Evolutionary conservation across 345 rosid genomes (phyloP).

Genomic region (Aquilaria sinensis): DNA sequence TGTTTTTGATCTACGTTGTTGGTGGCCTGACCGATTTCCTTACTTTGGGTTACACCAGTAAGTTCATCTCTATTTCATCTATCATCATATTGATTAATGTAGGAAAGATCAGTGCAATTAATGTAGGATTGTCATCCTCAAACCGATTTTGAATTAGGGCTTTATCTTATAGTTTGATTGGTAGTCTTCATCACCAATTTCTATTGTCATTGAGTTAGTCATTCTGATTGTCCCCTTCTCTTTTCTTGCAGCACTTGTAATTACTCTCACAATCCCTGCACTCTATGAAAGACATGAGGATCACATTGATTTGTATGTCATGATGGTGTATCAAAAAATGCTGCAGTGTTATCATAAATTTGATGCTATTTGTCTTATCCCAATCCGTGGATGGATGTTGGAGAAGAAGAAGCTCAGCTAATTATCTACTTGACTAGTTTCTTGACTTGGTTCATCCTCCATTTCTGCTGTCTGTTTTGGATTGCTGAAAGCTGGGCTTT

Average conservation of each 20-base stretch:
- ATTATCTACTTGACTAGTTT: constrained; percentile 2
- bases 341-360: constrained; percentile 40
- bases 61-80: constrained; percentile 16
- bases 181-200: not conserved
- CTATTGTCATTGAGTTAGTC: not conserved
- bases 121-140: not conserved
- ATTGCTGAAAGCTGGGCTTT: not conserved
- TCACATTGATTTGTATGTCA: constrained; percentile 34
- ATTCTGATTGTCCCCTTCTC: not conserved
- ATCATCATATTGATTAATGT: not conserved
- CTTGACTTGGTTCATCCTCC: not conserved
- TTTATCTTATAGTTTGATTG: not conserved
- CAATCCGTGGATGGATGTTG: constrained; percentile 39
- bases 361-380: constrained; percentile 27
- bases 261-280: constrained; percentile 63
- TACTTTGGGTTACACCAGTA: constrained; percentile 67
- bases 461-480: not conserved
- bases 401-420: constrained; percentile 57
- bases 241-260: constrained; percentile 49
- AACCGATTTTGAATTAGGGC: not conserved
- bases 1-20: constrained; percentile 51
- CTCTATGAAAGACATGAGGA: constrained; percentile 66
- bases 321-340: constrained; percentile 26
- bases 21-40: constrained; percentile 74
- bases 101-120: not conserved